Evolutionary conservation across 1,284 basidiomycete species (phyloP).

Genomic region (Cryptococcus floricola): DNA sequence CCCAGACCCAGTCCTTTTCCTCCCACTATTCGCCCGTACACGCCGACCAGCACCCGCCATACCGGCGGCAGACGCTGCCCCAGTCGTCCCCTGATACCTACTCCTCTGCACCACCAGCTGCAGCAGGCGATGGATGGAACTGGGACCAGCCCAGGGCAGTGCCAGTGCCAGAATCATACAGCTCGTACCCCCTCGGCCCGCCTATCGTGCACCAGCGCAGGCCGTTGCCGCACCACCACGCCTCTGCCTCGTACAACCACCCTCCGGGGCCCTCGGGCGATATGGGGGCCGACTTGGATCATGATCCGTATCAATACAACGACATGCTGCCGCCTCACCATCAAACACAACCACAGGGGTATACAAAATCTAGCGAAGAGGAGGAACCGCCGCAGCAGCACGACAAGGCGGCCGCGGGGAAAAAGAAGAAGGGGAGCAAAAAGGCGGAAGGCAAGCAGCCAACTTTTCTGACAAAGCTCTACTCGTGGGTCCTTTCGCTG

Average conservation of each 20-base stretch:
- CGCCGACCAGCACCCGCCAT: too few species aligned
- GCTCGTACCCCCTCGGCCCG: background rate
- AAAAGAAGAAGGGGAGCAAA: slow-evolving; percentile 17
- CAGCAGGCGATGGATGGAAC: background rate
- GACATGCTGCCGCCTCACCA: too few species aligned
- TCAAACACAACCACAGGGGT: too few species aligned
- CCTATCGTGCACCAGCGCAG: background rate
- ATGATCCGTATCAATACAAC: too few species aligned
- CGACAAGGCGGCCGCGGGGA: slow-evolving; percentile 4
- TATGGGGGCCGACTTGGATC: too few species aligned
- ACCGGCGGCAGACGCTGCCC: too few species aligned
- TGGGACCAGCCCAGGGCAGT: background rate
- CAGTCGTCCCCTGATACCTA: too few species aligned
- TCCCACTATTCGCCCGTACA: too few species aligned
- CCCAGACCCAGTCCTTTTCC: background rate
- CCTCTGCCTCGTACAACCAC: too few species aligned
- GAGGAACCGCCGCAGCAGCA: background rate
- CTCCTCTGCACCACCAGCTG: background rate
- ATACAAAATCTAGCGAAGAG: too few species aligned
- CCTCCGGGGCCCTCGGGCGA: too few species aligned
- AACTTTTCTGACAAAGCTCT: slow-evolving; percentile 86
- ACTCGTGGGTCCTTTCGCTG: slow-evolving; percentile 61
- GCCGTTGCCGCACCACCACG: too few species aligned
- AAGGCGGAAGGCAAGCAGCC: slow-evolving; percentile 60
- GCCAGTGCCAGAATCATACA: background rate